Base-by-base conservation (phyloP, 228 moss, liverwort and hornwort genomes). In the Sphagnum fallax region DNA sequence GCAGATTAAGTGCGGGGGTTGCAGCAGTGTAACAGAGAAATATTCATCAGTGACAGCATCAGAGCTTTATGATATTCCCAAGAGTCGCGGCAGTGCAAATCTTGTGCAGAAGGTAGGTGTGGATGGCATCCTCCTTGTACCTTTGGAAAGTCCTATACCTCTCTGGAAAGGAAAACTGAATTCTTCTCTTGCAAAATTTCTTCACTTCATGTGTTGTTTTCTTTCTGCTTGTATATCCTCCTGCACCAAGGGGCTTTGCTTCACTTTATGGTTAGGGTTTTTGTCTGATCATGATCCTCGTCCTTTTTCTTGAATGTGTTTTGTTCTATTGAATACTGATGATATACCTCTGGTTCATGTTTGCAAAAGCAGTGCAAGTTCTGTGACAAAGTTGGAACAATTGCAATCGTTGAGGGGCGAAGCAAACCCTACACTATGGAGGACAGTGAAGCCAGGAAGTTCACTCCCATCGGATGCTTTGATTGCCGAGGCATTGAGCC, bases 401-500 rank as follows among this genome's bases (percentile, higher is more conserved):
- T 98, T 51, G 76, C 82, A 48, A 67, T 91, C 76, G 71, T 98
- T 18, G 86, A 84, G 50, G 92, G 92, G 65, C 88, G 89, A 59
- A 87, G 89, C 63, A 94, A 94, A 66, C 90, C 94, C 10, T 98
- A 83, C 62, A 92, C 82, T 47, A 50, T 82, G 32, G 94, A 94
- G 81, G 92, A 92, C 71, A 94, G 98, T 75, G 94, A 98, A 75
- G 64, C 81, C 57, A 70, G 84, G 52, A 81, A 81, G 51, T 98
- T 91, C 67, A 87, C 76, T 49, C 78, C 90, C 0, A 74, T 90
- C 66, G 98, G 85, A 8, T 93, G 98, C 65, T 98, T 98, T 60
- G 98, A 98, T 74, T 87, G 89, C 78, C 80, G 98, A 72, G 94
- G 98, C 66, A 89, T 98, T 65, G 98, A 98, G 73, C 60, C 92